Conservation (phyloP, 1,139 yeast species). For the Saccharomyces hybrid region DNA sequence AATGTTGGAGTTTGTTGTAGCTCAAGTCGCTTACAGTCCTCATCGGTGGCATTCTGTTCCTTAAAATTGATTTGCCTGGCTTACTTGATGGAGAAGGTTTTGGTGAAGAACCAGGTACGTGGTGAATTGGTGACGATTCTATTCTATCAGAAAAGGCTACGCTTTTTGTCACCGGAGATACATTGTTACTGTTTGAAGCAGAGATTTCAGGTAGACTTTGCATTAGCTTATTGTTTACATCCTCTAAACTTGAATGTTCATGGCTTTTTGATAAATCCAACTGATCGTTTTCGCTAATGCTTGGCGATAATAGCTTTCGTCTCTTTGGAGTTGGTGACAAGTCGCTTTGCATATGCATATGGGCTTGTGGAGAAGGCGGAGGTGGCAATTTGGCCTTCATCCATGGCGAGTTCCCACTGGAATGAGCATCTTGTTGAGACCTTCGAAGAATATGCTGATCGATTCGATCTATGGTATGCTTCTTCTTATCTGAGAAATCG, state of each 20-base stretch:
- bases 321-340: constrained; percentile 23
- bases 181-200: not conserved
- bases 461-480: not conserved
- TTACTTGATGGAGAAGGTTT: constrained; percentile 13
- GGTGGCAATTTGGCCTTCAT: constrained; percentile 4
- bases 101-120: constrained; percentile 21
- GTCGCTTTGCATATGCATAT: constrained; percentile 3
- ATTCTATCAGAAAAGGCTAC: constrained; percentile 29
- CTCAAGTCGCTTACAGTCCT: constrained; percentile 4
- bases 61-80: constrained; percentile 25
- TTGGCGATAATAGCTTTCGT: constrained; percentile 7
- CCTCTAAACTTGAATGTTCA: not conserved
- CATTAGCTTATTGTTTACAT: not conserved
- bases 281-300: not conserved
- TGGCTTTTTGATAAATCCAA: not conserved
- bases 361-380: constrained; percentile 10
- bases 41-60: constrained; percentile 8
- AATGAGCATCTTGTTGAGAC: not conserved
- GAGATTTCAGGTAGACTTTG: not conserved
- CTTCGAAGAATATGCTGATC: not conserved
- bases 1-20: constrained; percentile 1
- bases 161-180: constrained; percentile 22
- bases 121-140: constrained; percentile 20
- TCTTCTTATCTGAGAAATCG: not conserved
- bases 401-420: not conserved